A percentile compares a stretch with the other conserved stretches of the same genome.
Conservation (phyloP, 345 rosid genomes). For the Pugionium cornutum region DNA sequence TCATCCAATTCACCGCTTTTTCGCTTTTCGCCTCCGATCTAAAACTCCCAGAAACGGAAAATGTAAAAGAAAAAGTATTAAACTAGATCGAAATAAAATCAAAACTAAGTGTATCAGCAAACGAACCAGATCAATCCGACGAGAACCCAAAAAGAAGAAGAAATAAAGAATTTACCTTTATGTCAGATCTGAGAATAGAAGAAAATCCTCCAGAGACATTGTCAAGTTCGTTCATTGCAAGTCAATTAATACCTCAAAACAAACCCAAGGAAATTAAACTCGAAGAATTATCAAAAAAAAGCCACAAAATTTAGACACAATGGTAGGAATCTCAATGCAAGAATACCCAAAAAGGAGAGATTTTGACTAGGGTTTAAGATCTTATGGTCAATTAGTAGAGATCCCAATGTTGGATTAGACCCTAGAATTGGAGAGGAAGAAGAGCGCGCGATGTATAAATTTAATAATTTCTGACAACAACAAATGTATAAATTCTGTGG, state of each 20-base stretch:
- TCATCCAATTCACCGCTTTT: conserved; percentile 28
- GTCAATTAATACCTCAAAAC: conserved; percentile 14
- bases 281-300: conserved; percentile 4
- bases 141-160: not conserved
- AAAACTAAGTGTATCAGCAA: not conserved
- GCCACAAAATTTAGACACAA: conserved; percentile 5
- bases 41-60: conserved; percentile 16
- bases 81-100: conserved; percentile 1
- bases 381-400: conserved; percentile 5
- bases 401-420: conserved; percentile 23
- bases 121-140: not conserved
- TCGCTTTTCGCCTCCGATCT: conserved; percentile 33
- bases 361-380: conserved; percentile 21
- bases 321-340: not conserved
- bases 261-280: conserved; percentile 13
- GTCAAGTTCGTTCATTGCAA: conserved; percentile 44
- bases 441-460: conserved; percentile 42
- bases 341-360: not conserved
- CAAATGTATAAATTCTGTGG: not conserved
- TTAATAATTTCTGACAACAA: conserved; percentile 38
- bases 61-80: not conserved
- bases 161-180: conserved; percentile 41
- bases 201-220: conserved; percentile 32
- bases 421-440: conserved; percentile 29
- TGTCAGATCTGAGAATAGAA: conserved; percentile 38